A percentile compares a stretch with the other conserved stretches of the same genome.
Evolutionary conservation across 768 basidiomycete genomes (phyloP).

Genomic region (Guyanaporus albipodus): DNA sequence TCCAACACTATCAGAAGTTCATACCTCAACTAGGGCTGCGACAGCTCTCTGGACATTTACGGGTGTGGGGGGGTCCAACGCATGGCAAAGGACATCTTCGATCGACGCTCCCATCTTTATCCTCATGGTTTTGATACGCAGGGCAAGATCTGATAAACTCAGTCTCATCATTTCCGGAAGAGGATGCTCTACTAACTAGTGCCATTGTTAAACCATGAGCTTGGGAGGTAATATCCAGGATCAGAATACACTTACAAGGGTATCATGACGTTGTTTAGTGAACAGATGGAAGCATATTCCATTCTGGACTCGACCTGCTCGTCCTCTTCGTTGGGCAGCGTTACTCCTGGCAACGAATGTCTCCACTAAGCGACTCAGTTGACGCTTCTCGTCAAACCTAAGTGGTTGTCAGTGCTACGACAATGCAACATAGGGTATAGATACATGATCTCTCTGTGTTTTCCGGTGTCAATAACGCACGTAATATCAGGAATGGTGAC

Average conservation of each 20-base stretch:
- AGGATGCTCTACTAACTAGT: slow-evolving; percentile 82
- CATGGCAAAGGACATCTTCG: slow-evolving; percentile 83
- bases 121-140: slow-evolving; percentile 93
- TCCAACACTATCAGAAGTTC: neutral
- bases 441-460: slow-evolving; percentile 90
- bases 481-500: slow-evolving; percentile 98
- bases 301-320: slow-evolving; percentile 85
- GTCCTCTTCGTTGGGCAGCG: slow-evolving; percentile 82
- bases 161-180: slow-evolving; percentile 94
- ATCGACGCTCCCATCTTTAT: slow-evolving; percentile 80
- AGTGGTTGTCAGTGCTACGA: slow-evolving; percentile 1
- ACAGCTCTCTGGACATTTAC: slow-evolving; percentile 90
- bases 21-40: slow-evolving; percentile 84
- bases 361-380: slow-evolving; percentile 87
- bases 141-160: slow-evolving; percentile 85
- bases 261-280: slow-evolving; percentile 83
- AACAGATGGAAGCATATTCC: slow-evolving; percentile 96
- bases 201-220: neutral
- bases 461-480: slow-evolving; percentile 92
- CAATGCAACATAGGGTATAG: slow-evolving; percentile 1
- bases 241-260: slow-evolving; percentile 51
- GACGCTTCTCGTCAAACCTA: slow-evolving; percentile 96
- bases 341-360: slow-evolving; percentile 91
- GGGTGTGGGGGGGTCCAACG: slow-evolving; percentile 83
- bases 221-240: neutral